Percentiles rank a stretch among this genome's conserved stretches.
These are phyloP conservation scores for Fraxinus latifolia DNA, from an alignment of 305 asterid genomes.

Conservation along the genomic window DNA sequence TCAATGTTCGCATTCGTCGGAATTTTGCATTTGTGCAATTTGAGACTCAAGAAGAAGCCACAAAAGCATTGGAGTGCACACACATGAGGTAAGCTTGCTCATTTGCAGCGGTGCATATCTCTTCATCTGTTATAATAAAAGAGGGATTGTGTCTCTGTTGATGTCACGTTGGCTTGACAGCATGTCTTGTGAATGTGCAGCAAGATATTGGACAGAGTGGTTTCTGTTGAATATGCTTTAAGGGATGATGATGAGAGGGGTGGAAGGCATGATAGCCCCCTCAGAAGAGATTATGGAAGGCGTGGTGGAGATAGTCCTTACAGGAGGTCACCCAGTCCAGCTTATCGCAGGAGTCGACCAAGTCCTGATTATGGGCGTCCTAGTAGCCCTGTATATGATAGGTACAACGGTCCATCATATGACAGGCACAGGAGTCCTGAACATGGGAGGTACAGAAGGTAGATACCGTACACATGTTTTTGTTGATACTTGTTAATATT, in stretches of 20 bases:
- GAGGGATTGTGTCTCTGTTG: neutral
- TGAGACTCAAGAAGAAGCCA: constrained; percentile 85
- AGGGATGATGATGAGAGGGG: constrained; percentile 84
- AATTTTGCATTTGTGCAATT: constrained; percentile 94
- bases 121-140: neutral
- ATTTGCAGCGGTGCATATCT: neutral
- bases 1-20: constrained; percentile 75
- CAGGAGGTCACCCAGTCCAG: constrained; percentile 50
- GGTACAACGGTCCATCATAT: constrained; percentile 50
- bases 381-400: constrained; percentile 59
- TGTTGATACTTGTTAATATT: neutral
- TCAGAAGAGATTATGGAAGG: constrained; percentile 44
- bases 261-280: constrained; percentile 57
- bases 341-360: constrained; percentile 37
- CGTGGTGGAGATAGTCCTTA: constrained; percentile 36
- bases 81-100: constrained; percentile 61
- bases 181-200: constrained; percentile 37
- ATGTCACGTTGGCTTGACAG: constrained; percentile 8
- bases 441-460: constrained; percentile 70
- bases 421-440: constrained; percentile 65
- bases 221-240: constrained; percentile 90
- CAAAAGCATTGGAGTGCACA: constrained; percentile 84
- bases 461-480: neutral
- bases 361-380: constrained; percentile 52
- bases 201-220: constrained; percentile 76